These are phyloP conservation scores for Nymphaea thermarum DNA, from an alignment of 164 flowering plant species.

Conservation along the genomic window DNA sequence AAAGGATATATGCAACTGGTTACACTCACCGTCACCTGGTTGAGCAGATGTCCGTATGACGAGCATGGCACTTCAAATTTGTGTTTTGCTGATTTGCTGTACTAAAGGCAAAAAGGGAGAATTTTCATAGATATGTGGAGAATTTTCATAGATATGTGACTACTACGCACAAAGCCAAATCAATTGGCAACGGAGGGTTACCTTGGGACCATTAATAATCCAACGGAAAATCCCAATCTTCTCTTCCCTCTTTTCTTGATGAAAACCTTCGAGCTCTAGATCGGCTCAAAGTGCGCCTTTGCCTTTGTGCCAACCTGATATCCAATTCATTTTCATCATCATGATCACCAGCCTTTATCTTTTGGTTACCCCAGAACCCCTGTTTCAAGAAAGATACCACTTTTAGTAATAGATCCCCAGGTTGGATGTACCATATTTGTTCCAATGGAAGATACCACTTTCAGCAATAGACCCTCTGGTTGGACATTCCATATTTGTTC, in stretches of 20 bases:
- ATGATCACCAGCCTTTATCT: neutral
- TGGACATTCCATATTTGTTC: neutral
- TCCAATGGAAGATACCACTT: neutral
- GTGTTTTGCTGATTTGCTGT: too few species aligned
- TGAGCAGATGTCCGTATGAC: too few species aligned
- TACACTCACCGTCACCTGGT: too few species aligned
- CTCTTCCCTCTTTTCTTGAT: neutral
- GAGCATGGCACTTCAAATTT: too few species aligned
- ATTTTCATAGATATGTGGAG: too few species aligned
- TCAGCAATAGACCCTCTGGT: neutral
- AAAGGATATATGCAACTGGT: too few species aligned
- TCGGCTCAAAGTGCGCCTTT: neutral
- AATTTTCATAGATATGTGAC: neutral
- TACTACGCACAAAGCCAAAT: neutral
- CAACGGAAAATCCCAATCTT: constrained; percentile 1
- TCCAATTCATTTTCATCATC: neutral
- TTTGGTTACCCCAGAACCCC: constrained; percentile 1
- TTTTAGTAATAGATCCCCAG: neutral
- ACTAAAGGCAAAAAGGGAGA: too few species aligned
- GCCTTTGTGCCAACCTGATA: neutral
- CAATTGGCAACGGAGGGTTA: neutral
- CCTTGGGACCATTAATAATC: neutral
- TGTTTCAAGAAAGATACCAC: neutral
- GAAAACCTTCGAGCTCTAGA: neutral
- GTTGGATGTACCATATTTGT: too few species aligned